These are phyloP conservation scores for Amauroascus verrucosus DNA, from an alignment of 2,329 filamentous ascomycete genomes.

Conservation along the genomic window DNA sequence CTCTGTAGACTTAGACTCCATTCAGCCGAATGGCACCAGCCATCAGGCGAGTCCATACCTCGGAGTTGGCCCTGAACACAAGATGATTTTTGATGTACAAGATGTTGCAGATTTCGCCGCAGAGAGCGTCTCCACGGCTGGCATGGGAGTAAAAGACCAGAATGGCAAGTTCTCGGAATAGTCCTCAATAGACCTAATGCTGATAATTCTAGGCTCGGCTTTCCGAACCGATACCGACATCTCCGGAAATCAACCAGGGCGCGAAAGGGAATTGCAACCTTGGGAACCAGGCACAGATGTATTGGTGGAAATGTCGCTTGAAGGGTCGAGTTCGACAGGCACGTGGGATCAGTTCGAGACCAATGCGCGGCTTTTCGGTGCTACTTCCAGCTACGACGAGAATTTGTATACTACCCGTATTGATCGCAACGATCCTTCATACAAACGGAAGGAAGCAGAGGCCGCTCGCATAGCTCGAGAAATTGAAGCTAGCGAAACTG, in stretches of 20 bases:
- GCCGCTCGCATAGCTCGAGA: conserved; percentile 80
- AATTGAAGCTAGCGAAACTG: conserved; percentile 65
- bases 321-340: conserved; percentile 42
- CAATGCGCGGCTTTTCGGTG: conserved; percentile 78
- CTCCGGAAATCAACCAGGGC: conserved; percentile 58
- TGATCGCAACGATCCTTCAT: conserved; percentile 71
- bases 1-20: conserved; percentile 25
- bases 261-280: conserved; percentile 65
- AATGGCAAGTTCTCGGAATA: conserved; percentile 44
- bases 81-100: conserved; percentile 52
- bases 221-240: conserved; percentile 89
- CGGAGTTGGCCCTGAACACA: conserved; percentile 37
- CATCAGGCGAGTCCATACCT: conserved; percentile 32
- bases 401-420: conserved; percentile 89
- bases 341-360: conserved; percentile 90
- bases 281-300: conserved; percentile 64
- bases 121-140: conserved; percentile 44
- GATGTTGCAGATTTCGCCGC: conserved; percentile 50
- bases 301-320: conserved; percentile 59
- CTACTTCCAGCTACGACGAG: conserved; percentile 86
- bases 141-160: conserved; percentile 41
- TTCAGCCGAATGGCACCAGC: conserved; percentile 35
- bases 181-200: not conserved
- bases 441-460: conserved; percentile 63
- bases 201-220: conserved; percentile 46